Conservation (phyloP, 2,329 filamentous ascomycete genomes). For the Aplosporella prunicola region DNA sequence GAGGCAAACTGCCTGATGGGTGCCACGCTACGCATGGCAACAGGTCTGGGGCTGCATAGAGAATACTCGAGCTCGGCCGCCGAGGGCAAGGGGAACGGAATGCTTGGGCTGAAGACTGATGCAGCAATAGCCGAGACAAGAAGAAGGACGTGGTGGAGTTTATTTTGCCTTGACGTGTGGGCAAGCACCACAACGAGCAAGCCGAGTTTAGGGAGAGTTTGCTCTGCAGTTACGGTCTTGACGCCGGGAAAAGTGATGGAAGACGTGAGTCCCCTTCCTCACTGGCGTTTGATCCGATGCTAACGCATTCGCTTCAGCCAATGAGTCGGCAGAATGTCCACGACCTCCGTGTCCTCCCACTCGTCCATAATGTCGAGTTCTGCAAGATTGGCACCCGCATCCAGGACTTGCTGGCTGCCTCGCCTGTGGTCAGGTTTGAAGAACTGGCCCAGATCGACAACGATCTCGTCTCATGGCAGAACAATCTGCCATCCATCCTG, state of each 20-base stretch:
- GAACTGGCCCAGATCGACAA: constrained; percentile 58
- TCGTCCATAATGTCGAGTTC: constrained; percentile 70
- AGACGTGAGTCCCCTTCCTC: constrained; percentile 18
- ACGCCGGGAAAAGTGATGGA: constrained; percentile 25
- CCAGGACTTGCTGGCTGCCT: constrained; percentile 63
- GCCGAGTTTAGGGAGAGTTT: constrained; percentile 31
- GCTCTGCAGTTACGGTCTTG: constrained; percentile 29
- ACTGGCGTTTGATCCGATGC: constrained; percentile 29
- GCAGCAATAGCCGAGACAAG: constrained; percentile 24
- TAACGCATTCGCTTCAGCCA: constrained; percentile 18
- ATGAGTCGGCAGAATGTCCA: constrained; percentile 46
- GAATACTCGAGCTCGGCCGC: constrained; percentile 40
- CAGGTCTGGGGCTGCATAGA: constrained; percentile 60
- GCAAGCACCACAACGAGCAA: constrained; percentile 34
- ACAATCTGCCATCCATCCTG: constrained; percentile 49
- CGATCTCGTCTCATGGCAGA: constrained; percentile 64
- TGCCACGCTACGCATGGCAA: constrained; percentile 64
- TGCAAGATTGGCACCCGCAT: constrained; percentile 70
- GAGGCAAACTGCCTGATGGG: constrained; percentile 66
- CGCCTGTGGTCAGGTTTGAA: constrained; percentile 55
- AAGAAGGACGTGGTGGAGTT: constrained; percentile 36
- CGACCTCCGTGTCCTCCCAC: constrained; percentile 45
- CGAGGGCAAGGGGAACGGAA: not conserved
- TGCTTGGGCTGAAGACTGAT: not conserved
- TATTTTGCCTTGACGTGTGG: constrained; percentile 37